phyloP scores from a whole-genome alignment of 2,329 filamentous ascomycete genomes.

The Fusarium zealandicum region DNA sequence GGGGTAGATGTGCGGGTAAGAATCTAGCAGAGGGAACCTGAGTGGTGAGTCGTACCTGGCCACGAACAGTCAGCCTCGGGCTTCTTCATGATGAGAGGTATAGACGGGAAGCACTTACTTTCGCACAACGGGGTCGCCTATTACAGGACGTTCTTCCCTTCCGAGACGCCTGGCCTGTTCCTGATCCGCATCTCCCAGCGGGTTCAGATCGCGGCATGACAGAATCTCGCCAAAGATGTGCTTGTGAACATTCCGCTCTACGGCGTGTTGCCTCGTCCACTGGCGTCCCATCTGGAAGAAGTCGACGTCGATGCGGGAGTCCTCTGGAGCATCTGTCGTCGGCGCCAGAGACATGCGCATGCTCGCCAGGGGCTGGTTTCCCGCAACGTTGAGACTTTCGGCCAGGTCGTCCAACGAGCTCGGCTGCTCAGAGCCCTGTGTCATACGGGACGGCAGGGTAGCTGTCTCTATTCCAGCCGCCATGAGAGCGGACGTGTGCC shows the following conservation, averaged over 20 bases:
- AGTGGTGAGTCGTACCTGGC: slow-evolving; percentile 59
- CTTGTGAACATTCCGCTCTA: slow-evolving; percentile 14
- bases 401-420: slow-evolving; percentile 68
- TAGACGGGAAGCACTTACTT: slow-evolving; percentile 31
- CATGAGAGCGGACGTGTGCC: slow-evolving; percentile 82
- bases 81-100: neutral
- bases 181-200: slow-evolving; percentile 8
- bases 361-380: slow-evolving; percentile 80
- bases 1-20: slow-evolving; percentile 79
- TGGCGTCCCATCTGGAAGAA: slow-evolving; percentile 42
- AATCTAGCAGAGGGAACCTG: slow-evolving; percentile 80
- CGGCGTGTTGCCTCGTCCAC: slow-evolving; percentile 21
- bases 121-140: slow-evolving; percentile 41
- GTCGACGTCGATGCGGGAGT: slow-evolving; percentile 43
- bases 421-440: slow-evolving; percentile 49
- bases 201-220: slow-evolving; percentile 32
- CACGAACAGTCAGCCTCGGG: neutral
- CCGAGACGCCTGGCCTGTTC: slow-evolving; percentile 2
- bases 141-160: slow-evolving; percentile 29
- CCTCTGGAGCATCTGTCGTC: slow-evolving; percentile 41
- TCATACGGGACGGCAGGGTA: slow-evolving; percentile 77
- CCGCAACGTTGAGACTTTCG: slow-evolving; percentile 73
- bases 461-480: slow-evolving; percentile 79
- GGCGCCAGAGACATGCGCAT: slow-evolving; percentile 69
- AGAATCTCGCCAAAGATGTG: slow-evolving; percentile 44